These are phyloP conservation scores for Fusarium chlamydosporum DNA, from an alignment of 2,329 filamentous ascomycete genomes.

Conservation along the genomic window DNA sequence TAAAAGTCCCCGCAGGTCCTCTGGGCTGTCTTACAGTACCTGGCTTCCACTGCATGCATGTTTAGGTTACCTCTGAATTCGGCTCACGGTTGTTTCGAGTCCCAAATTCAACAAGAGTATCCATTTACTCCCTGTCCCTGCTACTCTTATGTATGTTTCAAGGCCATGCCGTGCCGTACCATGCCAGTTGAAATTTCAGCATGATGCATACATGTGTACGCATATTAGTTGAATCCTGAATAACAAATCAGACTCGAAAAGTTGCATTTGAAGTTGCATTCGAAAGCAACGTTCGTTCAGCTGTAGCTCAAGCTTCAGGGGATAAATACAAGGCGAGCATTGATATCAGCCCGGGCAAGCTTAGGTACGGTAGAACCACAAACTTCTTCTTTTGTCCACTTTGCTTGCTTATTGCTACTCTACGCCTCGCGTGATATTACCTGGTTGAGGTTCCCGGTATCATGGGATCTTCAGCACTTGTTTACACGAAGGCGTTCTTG, in stretches of 20 bases:
- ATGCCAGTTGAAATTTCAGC: slow-evolving; percentile 7
- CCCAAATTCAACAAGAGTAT: neutral
- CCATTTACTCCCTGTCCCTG: slow-evolving; percentile 21
- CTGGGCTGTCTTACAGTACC: no score
- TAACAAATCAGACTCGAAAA: neutral
- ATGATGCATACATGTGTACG: neutral
- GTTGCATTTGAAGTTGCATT: slow-evolving; percentile 4
- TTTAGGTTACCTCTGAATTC: slow-evolving; percentile 25
- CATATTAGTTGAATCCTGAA: neutral
- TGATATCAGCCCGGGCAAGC: slow-evolving; percentile 2
- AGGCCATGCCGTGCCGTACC: slow-evolving; percentile 36
- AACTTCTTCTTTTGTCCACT: neutral
- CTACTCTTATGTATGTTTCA: slow-evolving; percentile 49
- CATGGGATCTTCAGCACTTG: slow-evolving; percentile 26
- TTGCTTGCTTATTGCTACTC: slow-evolving; percentile 5
- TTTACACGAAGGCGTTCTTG: slow-evolving; percentile 12
- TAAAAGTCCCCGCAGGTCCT: slow-evolving; percentile 37
- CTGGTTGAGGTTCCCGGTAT: neutral
- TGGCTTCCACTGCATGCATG: slow-evolving; percentile 12
- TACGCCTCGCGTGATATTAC: slow-evolving; percentile 19
- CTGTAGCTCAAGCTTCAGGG: slow-evolving; percentile 3
- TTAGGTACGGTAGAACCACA: neutral
- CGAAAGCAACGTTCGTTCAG: slow-evolving; percentile 5
- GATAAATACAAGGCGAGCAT: slow-evolving; percentile 14
- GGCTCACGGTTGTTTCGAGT: slow-evolving; percentile 45